Evolutionary conservation across 2,329 filamentous ascomycete species (phyloP).

Genomic region (Curvularia lunata): DNA sequence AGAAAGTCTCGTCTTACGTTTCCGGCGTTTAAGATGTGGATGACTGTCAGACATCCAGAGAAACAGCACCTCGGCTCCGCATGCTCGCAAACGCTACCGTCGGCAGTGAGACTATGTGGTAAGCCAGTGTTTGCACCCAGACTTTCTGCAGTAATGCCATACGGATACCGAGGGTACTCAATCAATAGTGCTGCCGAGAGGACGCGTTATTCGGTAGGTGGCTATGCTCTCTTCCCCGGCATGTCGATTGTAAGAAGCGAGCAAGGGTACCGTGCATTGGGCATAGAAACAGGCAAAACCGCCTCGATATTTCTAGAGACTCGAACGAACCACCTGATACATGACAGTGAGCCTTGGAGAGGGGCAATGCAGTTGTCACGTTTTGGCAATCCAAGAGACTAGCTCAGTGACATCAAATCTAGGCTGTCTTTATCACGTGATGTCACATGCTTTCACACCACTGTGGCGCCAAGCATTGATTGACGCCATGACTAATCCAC

Average conservation of each 20-base stretch:
- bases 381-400: not conserved
- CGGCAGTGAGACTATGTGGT: slow-evolving; percentile 1
- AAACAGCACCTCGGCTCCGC: slow-evolving; percentile 12
- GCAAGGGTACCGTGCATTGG: slow-evolving; percentile 5
- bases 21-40: not conserved
- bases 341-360: slow-evolving; percentile 3
- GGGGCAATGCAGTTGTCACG: not conserved
- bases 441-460: not conserved
- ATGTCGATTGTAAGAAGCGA: slow-evolving; percentile 10
- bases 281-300: slow-evolving; percentile 3
- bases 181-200: not conserved
- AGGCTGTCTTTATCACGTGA: slow-evolving; percentile 1
- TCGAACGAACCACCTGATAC: not conserved
- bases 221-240: slow-evolving; percentile 7
- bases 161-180: not conserved
- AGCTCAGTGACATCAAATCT: not conserved
- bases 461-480: not conserved
- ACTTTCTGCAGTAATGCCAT: not conserved
- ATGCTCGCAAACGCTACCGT: slow-evolving; percentile 5
- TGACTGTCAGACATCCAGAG: slow-evolving; percentile 9
- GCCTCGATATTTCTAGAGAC: not conserved
- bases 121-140: slow-evolving; percentile 1
- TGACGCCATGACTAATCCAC: slow-evolving; percentile 5
- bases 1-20: slow-evolving; percentile 6
- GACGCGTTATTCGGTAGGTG: slow-evolving; percentile 9